These are phyloP conservation scores for Solanum arcanum DNA, from an alignment of 257 asterid genomes.

Conservation along the genomic window DNA sequence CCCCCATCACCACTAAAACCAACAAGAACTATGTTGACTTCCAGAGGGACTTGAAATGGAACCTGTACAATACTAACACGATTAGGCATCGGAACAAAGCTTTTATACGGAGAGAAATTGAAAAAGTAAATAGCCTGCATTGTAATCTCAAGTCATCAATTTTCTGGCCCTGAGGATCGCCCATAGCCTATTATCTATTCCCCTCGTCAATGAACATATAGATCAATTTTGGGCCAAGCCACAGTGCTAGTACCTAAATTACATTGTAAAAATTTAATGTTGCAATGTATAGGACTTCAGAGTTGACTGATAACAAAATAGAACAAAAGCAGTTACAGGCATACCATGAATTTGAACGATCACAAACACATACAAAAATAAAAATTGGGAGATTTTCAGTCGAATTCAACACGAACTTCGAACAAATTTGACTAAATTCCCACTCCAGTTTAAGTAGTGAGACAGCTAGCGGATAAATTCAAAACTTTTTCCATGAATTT, in stretches of 20 bases:
- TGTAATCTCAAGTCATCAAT: background rate
- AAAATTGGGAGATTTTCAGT: background rate
- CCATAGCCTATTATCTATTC: background rate
- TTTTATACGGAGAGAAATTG: background rate
- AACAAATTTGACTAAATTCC: background rate
- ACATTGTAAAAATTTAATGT: background rate
- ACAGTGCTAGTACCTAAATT: background rate
- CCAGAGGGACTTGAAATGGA: slow-evolving; percentile 98
- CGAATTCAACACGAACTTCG: background rate
- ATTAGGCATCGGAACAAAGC: slow-evolving; percentile 1
- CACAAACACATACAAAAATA: background rate
- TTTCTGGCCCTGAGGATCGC: background rate
- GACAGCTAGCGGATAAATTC: background rate
- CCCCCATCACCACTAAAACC: slow-evolving; percentile 96
- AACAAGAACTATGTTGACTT: slow-evolving; percentile 84
- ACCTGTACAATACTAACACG: slow-evolving; percentile 41
- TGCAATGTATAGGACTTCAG: background rate
- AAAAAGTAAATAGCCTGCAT: background rate
- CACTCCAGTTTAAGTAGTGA: background rate
- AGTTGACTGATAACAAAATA: background rate
- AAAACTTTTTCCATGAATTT: background rate
- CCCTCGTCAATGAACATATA: background rate
- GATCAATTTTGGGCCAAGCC: background rate
- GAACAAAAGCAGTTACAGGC: background rate
- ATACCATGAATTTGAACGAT: background rate